Evolutionary conservation across 768 basidiomycete species (phyloP).

Genomic region (Auriscalpium orientale): DNA sequence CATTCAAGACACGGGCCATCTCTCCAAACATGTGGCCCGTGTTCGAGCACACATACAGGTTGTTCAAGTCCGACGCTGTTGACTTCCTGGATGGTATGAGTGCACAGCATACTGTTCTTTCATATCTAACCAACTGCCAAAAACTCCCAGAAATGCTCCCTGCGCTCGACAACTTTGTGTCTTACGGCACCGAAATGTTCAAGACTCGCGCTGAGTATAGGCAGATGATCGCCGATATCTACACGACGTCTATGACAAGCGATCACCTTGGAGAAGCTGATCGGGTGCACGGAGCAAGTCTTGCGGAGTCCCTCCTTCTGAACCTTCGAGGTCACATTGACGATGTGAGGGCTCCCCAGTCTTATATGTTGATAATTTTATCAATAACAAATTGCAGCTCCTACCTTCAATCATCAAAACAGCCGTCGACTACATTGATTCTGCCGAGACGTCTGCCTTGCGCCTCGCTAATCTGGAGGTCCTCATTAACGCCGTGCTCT

Average conservation of each 20-base stretch:
- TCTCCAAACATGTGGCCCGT: slow-evolving; percentile 83
- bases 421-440: slow-evolving; percentile 51
- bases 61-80: slow-evolving; percentile 77
- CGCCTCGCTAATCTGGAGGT: slow-evolving; percentile 77
- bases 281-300: slow-evolving; percentile 74
- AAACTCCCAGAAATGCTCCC: slow-evolving; percentile 68
- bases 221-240: slow-evolving; percentile 78
- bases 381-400: slow-evolving; percentile 31
- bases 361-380: neutral
- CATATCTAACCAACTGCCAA: neutral
- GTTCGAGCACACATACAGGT: slow-evolving; percentile 72
- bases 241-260: slow-evolving; percentile 62
- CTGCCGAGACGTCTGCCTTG: slow-evolving; percentile 53
- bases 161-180: slow-evolving; percentile 82
- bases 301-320: slow-evolving; percentile 75
- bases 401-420: slow-evolving; percentile 60
- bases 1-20: slow-evolving; percentile 72
- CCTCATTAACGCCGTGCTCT: slow-evolving; percentile 73
- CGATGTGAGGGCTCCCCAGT: slow-evolving; percentile 43
- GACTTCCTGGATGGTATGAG: slow-evolving; percentile 73
- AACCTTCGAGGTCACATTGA: slow-evolving; percentile 73
- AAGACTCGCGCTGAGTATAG: slow-evolving; percentile 68
- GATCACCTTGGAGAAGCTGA: slow-evolving; percentile 78
- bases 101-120: neutral
- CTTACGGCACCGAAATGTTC: slow-evolving; percentile 72